phyloP scores from a whole-genome alignment of 176 grass and related monocot genomes.

The Triticum dicoccoides region DNA sequence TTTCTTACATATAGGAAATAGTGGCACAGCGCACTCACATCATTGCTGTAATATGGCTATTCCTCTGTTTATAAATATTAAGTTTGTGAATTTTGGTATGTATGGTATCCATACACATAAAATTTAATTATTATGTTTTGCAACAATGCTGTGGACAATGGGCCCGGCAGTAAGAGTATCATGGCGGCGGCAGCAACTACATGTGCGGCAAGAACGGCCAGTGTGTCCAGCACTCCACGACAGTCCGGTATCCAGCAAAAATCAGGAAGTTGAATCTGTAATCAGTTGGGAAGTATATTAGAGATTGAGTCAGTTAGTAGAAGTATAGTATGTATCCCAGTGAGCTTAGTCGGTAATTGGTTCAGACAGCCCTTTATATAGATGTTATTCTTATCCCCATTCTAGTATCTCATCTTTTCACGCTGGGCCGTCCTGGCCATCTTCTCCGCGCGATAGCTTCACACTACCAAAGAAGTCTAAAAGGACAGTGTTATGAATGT shows the following conservation, averaged over 20 bases:
- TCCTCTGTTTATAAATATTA: not conserved
- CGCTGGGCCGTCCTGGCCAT: not conserved
- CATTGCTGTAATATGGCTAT: not conserved
- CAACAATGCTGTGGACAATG: not conserved
- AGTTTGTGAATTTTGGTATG: not conserved
- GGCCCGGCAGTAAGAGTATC: not conserved
- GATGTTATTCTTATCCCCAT: not conserved
- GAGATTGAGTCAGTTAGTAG: not conserved
- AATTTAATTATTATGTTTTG: not conserved
- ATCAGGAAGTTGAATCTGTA: not conserved
- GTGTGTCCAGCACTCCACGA: not conserved
- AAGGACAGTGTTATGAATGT: not conserved
- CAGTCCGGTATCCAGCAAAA: not conserved
- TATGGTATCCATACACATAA: not conserved
- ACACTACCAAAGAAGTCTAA: not conserved
- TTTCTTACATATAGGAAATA: slow-evolving; percentile 5
- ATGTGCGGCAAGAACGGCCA: not conserved
- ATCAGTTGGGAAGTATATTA: not conserved
- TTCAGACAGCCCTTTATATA: not conserved
- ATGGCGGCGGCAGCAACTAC: not conserved
- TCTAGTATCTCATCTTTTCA: not conserved
- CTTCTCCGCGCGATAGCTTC: not conserved
- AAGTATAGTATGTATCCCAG: not conserved
- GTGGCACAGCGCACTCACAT: not conserved
- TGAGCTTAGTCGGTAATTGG: not conserved